Percentiles rank a stretch among this genome's conserved stretches.
Evolutionary conservation across 2,329 filamentous ascomycete species (phyloP).

Genomic region (Phialophora verrucosa): DNA sequence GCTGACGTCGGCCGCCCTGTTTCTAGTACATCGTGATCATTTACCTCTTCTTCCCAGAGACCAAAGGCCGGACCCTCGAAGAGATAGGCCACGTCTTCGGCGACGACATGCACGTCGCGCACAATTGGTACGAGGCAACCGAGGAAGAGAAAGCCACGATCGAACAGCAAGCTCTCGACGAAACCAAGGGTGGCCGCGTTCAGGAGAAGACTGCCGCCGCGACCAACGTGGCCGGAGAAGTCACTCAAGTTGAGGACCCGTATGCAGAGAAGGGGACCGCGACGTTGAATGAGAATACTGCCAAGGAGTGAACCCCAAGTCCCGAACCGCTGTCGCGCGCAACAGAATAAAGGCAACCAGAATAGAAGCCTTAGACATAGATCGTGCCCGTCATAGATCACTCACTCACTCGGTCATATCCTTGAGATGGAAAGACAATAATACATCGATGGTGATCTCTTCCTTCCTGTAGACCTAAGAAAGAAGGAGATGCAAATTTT

Average conservation of each 20-base stretch:
- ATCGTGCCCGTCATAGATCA: neutral
- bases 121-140: constrained; percentile 38
- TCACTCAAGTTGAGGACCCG: neutral
- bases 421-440: neutral
- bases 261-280: neutral
- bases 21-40: constrained; percentile 53
- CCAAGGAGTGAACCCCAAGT: neutral
- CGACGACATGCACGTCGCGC: constrained; percentile 41
- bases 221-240: neutral
- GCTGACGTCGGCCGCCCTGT: constrained; percentile 82
- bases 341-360: too few species aligned
- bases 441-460: too few species aligned
- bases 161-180: constrained; percentile 23
- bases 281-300: neutral
- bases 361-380: neutral
- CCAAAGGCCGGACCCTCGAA: constrained; percentile 44
- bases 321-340: neutral
- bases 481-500: too few species aligned
- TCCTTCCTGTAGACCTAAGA: too few species aligned
- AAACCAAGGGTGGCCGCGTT: constrained; percentile 29
- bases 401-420: neutral
- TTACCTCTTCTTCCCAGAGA: constrained; percentile 44
- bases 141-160: constrained; percentile 40
- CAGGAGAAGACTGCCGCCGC: constrained; percentile 19
- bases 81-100: constrained; percentile 43